A percentile compares a stretch with the other conserved stretches of the same genome.
phyloP scores from a whole-genome alignment of 768 basidiomycete species.

The Suillus spraguei region DNA sequence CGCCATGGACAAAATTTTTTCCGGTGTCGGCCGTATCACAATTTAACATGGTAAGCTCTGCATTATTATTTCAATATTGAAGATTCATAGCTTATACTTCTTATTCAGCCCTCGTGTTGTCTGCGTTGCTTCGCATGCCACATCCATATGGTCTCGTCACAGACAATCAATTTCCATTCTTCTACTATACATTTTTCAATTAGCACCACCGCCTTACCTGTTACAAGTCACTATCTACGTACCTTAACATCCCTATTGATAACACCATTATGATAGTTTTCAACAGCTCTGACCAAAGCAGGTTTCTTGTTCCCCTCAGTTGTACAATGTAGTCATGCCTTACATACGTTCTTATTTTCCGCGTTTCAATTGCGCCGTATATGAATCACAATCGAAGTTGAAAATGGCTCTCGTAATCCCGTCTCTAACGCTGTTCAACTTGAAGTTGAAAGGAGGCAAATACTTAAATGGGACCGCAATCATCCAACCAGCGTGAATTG shows the following conservation, averaged over 20 bases:
- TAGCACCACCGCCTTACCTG: neutral
- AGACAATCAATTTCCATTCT: slow-evolving; percentile 1
- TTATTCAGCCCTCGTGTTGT: slow-evolving; percentile 9
- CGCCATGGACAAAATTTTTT: slow-evolving; percentile 39
- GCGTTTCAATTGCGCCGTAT: neutral
- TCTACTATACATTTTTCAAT: neutral
- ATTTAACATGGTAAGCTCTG: slow-evolving; percentile 17
- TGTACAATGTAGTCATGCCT: slow-evolving; percentile 3
- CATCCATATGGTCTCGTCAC: slow-evolving; percentile 3
- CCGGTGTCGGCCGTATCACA: slow-evolving; percentile 18
- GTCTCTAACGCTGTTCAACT: neutral
- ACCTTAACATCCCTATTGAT: slow-evolving; percentile 2
- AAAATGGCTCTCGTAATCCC: neutral
- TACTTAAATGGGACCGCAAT: slow-evolving; percentile 7
- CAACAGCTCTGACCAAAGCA: neutral
- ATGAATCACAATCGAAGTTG: slow-evolving; percentile 2
- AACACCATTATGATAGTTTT: neutral
- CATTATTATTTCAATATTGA: neutral
- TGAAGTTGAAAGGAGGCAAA: neutral
- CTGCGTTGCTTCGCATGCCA: slow-evolving; percentile 7
- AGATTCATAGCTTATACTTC: slow-evolving; percentile 4
- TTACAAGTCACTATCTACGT: slow-evolving; percentile 7
- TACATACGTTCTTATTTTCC: slow-evolving; percentile 7
- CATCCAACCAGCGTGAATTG: slow-evolving; percentile 1
- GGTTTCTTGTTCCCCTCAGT: neutral